These are phyloP conservation scores for Cordyceps sp. DNA, from an alignment of 2,329 filamentous ascomycete species.

Conservation along the genomic window DNA sequence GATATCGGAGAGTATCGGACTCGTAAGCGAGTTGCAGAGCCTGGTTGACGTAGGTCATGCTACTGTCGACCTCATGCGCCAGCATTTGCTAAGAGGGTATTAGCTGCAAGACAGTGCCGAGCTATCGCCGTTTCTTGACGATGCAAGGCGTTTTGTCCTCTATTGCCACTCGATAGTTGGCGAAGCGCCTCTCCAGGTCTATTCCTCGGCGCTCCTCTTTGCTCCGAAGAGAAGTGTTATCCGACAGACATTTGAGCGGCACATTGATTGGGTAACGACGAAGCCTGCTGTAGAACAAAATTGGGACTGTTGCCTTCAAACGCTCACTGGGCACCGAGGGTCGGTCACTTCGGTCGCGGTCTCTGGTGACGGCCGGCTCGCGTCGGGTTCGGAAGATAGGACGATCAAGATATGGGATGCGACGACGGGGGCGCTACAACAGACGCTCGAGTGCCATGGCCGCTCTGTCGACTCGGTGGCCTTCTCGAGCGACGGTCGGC, in stretches of 20 bases:
- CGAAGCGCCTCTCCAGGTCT: slow-evolving; percentile 8
- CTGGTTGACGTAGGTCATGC: background rate
- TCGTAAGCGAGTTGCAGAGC: slow-evolving; percentile 4
- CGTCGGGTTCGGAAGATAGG: background rate
- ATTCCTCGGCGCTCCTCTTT: slow-evolving; percentile 10
- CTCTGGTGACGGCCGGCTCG: background rate
- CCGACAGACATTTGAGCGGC: slow-evolving; percentile 2
- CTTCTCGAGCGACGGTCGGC: background rate
- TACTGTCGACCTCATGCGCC: background rate
- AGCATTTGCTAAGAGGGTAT: background rate
- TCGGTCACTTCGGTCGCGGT: background rate
- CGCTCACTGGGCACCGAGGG: background rate
- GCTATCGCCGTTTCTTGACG: slow-evolving; percentile 4
- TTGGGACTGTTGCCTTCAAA: background rate
- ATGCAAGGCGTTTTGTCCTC: slow-evolving; percentile 6
- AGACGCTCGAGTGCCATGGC: background rate
- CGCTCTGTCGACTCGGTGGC: background rate
- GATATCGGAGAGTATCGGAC: slow-evolving; percentile 1
- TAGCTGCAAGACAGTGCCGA: background rate
- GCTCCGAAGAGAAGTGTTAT: slow-evolving; percentile 6
- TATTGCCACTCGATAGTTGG: slow-evolving; percentile 2
- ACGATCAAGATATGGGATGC: background rate
- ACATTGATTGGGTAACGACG: slow-evolving; percentile 5
- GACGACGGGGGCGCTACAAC: background rate
- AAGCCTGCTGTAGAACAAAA: background rate